phyloP scores from a whole-genome alignment of 306 rosid genomes.

The Citrullus colocynthis region DNA sequence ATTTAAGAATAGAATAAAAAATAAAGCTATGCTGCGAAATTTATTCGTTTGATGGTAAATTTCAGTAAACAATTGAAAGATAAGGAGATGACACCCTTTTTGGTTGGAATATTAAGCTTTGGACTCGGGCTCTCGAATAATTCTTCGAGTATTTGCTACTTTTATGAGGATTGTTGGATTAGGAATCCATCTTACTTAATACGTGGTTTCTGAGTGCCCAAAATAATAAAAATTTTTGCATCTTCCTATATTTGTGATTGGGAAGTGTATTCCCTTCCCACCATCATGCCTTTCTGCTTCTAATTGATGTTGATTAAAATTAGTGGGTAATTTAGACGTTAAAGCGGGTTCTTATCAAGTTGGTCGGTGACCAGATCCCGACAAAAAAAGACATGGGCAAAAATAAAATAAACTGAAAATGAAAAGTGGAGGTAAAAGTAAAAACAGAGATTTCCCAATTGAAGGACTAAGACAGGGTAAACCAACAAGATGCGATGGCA shows the following conservation, averaged over 20 bases:
- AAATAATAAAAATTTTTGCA: neutral
- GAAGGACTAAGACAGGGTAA: neutral
- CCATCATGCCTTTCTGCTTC: neutral
- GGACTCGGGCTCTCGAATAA: neutral
- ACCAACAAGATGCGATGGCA: neutral
- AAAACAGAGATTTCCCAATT: neutral
- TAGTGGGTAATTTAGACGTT: neutral
- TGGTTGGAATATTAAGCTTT: slow-evolving; percentile 3
- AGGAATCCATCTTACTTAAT: neutral
- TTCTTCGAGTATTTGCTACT: neutral
- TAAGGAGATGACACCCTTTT: neutral
- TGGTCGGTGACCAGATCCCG: neutral
- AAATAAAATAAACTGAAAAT: neutral
- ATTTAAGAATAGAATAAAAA: neutral
- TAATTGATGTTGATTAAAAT: neutral
- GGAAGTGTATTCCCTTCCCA: neutral
- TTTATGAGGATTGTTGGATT: neutral
- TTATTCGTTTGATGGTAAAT: neutral
- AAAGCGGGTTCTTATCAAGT: neutral
- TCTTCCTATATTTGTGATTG: neutral
- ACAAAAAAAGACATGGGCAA: neutral
- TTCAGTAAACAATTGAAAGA: neutral
- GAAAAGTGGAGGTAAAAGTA: neutral
- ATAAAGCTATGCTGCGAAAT: neutral
- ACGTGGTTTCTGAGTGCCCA: neutral